Base-by-base conservation (phyloP, 768 basidiomycete genomes). In the Leccinum subgranulosum region DNA sequence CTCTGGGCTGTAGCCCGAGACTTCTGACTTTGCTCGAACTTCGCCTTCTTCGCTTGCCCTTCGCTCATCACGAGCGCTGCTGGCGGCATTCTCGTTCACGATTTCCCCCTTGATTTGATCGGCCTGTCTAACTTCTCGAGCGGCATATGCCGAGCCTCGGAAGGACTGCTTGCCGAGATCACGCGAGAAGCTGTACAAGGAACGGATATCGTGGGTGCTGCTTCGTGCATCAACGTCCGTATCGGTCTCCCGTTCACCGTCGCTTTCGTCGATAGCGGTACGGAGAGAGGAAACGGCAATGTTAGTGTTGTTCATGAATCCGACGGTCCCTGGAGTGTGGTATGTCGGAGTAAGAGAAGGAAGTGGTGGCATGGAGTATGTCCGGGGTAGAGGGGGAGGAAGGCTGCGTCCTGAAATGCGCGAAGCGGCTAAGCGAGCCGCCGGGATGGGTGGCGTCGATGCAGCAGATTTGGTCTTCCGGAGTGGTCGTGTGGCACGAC, bases 381-480 rank as follows among this genome's bases (percentile, higher is more conserved):
- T 72, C 52, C 71, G 73, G 41, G 71, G 71, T 43, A 72, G 58
- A 34, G 73, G 59, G 33, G 68, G 60, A 21, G 69, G 70, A 5
- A 74, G 64, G 39, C 60, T 49, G 33, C 71, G 71, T n/a, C 69
- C 69, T 23, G 70, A 27, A 33, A 69, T 59, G 7, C 71, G 69
- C n/a, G 71, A 71, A 28, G 71, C 72, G 25, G 73, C 70, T 46
- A 74, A 17, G 28, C 71, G 73, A 17, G 73, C 69, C 11, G 69
- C 64, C 31, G 73, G 69, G 21, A 72, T 69, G 12, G 71, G 71
- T 49, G 71, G 71, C 17, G 73, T 72, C 27, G 71, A 74, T 28
- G 71, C 73, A 31, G 71, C 72, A 19, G 71, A 74, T 60, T 72
- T 74, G 14, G 61, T 74, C 58, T 74, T 72, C 48, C 71, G 73